Base-by-base conservation (phyloP, 2,329 filamentous ascomycete genomes). In the Pochonia chlamydosporia region DNA sequence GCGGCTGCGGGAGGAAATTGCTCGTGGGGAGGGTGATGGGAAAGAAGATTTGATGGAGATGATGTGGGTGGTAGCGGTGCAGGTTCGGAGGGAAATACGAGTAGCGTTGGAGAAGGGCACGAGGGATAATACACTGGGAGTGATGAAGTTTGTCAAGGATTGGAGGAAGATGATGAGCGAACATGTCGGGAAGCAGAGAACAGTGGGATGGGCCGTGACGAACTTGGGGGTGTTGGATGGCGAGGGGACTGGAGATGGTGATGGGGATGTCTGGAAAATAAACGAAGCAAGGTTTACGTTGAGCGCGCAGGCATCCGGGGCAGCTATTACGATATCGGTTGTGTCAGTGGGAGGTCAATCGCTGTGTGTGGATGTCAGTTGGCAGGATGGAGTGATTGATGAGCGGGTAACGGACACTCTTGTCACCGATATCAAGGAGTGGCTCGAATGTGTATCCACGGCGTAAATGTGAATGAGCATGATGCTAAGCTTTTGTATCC, bases 121-220 rank as follows among this genome's bases (percentile, higher is more conserved):
- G 6, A 53, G 54, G 21, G 56, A 64, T 20, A 56, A 62, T 24
- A 28, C 48, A 9, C 31, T 56, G 3, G 57, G 52, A 1, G 36
- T 63, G 10, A 50, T 61, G 52, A 52, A 50, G 6, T 53, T 59
- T 3, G 52, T 62, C 4, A 28, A 46, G 11, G 60, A 63, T 49
- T 61, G 58, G 52, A 52, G 53, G 1, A 31, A 39, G 14, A 45
- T 55, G 33, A 52, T 54, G 40, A 46, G 44, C 36, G 47, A 46
- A 18, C 39, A 50, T 5, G 49, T 54, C 18, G 50, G 54, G n/a
- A 35, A 35, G n/a, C 31, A 9, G 9, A 7, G 30, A 6, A 33
- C 6, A 14, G 16, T n/a, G 5, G 31, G 31, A 10, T 18, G n/a
- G 31, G 14, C 10, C 20, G 31, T 35, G 14, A 18, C 31, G 6